These are phyloP conservation scores for Trametes cubensis DNA, from an alignment of 768 basidiomycete species.

Conservation along the genomic window DNA sequence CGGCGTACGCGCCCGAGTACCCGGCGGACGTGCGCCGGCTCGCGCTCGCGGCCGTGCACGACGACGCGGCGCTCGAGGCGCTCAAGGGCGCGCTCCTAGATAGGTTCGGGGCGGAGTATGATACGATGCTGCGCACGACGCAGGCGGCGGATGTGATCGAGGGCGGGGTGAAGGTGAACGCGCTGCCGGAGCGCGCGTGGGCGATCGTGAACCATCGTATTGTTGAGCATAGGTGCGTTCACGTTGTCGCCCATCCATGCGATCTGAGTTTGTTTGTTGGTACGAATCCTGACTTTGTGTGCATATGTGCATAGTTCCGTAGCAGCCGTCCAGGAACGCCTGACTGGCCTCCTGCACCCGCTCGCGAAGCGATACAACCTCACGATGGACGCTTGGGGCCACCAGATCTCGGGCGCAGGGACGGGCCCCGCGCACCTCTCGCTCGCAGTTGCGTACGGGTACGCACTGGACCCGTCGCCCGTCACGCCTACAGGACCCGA, in stretches of 20 bases:
- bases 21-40: constrained; percentile 48
- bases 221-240: constrained; percentile 36
- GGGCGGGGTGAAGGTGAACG: constrained; percentile 51
- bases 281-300: constrained; percentile 34
- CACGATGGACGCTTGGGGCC: constrained; percentile 61
- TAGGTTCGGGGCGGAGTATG: constrained; percentile 33
- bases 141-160: constrained; percentile 72
- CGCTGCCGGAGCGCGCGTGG: constrained; percentile 75
- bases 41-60: constrained; percentile 50
- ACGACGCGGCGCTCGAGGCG: constrained; percentile 50
- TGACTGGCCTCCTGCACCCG: constrained; percentile 59
- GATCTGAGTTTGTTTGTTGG: constrained; percentile 5
- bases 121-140: constrained; percentile 63
- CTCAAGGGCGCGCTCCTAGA: constrained; percentile 44
- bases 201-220: constrained; percentile 78
- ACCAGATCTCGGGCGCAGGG: constrained; percentile 37
- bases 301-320: constrained; percentile 19
- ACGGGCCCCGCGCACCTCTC: constrained; percentile 47
- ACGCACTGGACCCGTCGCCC: constrained; percentile 67
- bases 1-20: constrained; percentile 59
- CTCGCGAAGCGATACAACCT: constrained; percentile 61
- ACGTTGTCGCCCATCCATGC: background rate
- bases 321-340: constrained; percentile 49
- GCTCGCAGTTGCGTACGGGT: constrained; percentile 50
- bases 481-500: constrained; percentile 45